Base-by-base conservation (phyloP, 2,329 filamentous ascomycete species). In the Paecilomyces dactylethromorphus region DNA sequence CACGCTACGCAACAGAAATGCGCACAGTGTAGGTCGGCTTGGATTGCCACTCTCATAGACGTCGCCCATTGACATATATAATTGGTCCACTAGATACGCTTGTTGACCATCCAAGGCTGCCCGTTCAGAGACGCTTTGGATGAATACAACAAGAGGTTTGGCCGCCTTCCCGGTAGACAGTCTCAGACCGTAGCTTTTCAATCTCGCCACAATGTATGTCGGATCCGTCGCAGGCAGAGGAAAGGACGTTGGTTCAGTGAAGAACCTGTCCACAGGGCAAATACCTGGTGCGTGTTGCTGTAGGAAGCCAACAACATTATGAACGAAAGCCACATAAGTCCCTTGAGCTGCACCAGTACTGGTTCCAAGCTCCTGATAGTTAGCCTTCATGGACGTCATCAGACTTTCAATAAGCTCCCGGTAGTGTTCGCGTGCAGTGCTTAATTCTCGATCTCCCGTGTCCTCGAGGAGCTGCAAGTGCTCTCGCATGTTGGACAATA, bases 241-340 rank as follows among this genome's bases (percentile, higher is more conserved):
- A 66, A 88, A 88, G 0, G 79, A 77, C 1, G 77, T 73, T 1
- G 84, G 84, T 62, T 87, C 81, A 1, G 81, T 85, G 69, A 87
- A 87, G 74, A 86, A 87, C 0, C 74, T 69, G 57, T 86, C 79
- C 15, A 87, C 76, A 0, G 78, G 75, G 61, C 78, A 81, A 32
- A 87, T 84, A 18, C 71, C 81, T 32, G 78, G 75, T 0, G 81
- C 82, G 62, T 87, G 81, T 64, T 88, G 83, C 64, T 87, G 85
- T 53, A 87, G 69, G 60, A 82, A 82, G 21, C 81, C 79, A 2
- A 88, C 79, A 2, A 87, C 75, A 15, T 76, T 73, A 59, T 88
- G 85, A 4, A 87, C 84, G 65, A 88, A 87, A 10, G 80, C 76
- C 6, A 87, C 82, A 65, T 87, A 87, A 2, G 78, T 74, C 11